Percentiles rank a stretch among this genome's conserved stretches.
phyloP scores from a whole-genome alignment of 2,329 filamentous ascomycete genomes.

The Tympanopsis confertula region DNA sequence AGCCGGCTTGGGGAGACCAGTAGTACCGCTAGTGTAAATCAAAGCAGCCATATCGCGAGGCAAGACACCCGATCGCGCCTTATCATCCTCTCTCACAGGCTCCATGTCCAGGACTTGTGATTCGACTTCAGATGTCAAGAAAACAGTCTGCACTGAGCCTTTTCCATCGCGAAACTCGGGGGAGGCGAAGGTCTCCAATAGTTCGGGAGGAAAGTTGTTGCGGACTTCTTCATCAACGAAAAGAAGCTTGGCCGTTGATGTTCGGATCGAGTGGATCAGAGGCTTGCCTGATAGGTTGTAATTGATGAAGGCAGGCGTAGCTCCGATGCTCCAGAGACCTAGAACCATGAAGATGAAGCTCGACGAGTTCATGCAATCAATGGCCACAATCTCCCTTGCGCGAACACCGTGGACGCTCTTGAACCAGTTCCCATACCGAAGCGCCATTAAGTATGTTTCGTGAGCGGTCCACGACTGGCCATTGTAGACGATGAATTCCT shows the following conservation, averaged over 20 bases:
- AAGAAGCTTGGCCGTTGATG: slow-evolving; percentile 54
- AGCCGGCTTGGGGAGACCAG: slow-evolving; percentile 70
- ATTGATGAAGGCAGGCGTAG: slow-evolving; percentile 76
- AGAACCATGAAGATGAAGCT: slow-evolving; percentile 65
- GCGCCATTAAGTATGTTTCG: slow-evolving; percentile 58
- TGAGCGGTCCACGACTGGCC: slow-evolving; percentile 61
- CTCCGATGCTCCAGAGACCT: slow-evolving; percentile 73
- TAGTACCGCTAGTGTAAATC: slow-evolving; percentile 80
- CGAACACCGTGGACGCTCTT: slow-evolving; percentile 50
- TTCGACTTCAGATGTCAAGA: slow-evolving; percentile 48
- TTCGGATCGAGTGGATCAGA: slow-evolving; percentile 62
- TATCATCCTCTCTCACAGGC: slow-evolving; percentile 45
- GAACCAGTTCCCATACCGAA: slow-evolving; percentile 69
- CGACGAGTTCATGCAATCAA: slow-evolving; percentile 73
- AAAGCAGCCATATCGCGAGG: slow-evolving; percentile 53
- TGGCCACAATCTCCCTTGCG: slow-evolving; percentile 64
- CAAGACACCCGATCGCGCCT: slow-evolving; percentile 35
- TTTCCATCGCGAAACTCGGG: slow-evolving; percentile 43
- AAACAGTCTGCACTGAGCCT: slow-evolving; percentile 40
- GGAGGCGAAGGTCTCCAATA: slow-evolving; percentile 36
- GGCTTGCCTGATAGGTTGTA: slow-evolving; percentile 67
- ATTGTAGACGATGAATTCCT: slow-evolving; percentile 55
- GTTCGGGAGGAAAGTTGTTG: slow-evolving; percentile 37
- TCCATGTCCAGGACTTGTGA: slow-evolving; percentile 37
- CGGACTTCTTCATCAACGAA: slow-evolving; percentile 54